phyloP scores from a whole-genome alignment of 441 rosid genomes.

The Pelargonium cotyledonis region DNA sequence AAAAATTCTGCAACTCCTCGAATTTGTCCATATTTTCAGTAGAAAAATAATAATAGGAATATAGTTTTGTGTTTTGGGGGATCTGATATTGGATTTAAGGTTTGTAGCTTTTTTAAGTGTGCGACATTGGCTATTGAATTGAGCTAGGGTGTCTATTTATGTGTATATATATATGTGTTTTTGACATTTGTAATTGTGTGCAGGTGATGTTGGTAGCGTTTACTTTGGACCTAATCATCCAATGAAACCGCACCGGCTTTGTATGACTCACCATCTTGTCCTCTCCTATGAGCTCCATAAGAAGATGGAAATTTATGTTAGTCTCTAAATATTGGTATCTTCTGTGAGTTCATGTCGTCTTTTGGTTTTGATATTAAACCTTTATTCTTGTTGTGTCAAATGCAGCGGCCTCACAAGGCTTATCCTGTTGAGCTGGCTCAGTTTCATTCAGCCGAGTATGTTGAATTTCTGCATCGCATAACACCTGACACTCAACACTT shows the following conservation, averaged over 20 bases:
- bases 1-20: not conserved
- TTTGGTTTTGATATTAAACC: not conserved
- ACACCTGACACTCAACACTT: slow-evolving; percentile 64
- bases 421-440: slow-evolving; percentile 95
- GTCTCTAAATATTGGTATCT: slow-evolving; percentile 22
- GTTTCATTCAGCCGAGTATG: slow-evolving; percentile 91
- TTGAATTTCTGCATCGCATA: slow-evolving; percentile 81
- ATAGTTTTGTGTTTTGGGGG: not conserved
- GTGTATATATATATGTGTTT: not conserved
- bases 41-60: no score
- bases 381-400: slow-evolving; percentile 11
- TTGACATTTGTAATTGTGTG: slow-evolving; percentile 9
- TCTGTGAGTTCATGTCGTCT: not conserved
- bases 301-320: slow-evolving; percentile 90
- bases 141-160: not conserved
- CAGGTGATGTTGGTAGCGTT: slow-evolving; percentile 92
- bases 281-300: slow-evolving; percentile 86
- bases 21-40: not conserved
- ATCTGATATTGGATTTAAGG: not conserved
- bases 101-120: no score
- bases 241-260: slow-evolving; percentile 93
- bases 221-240: slow-evolving; percentile 99
- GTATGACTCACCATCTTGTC: slow-evolving; percentile 97
- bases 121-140: not conserved
- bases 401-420: slow-evolving; percentile 98